Conservation (phyloP, 352 stramenopile genomes). For the Phytophthora rubi region DNA sequence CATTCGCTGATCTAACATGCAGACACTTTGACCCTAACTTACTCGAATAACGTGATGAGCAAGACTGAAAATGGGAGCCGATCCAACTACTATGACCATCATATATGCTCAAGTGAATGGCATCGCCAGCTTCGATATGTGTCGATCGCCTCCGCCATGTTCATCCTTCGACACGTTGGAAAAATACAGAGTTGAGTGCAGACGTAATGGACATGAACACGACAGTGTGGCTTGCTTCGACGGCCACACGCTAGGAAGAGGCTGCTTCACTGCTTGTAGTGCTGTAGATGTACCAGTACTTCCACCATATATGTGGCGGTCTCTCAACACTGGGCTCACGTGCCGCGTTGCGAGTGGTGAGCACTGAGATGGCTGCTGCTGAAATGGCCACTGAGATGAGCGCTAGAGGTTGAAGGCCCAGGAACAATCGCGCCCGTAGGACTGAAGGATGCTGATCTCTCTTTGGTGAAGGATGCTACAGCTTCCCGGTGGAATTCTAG, state of each 20-base stretch:
- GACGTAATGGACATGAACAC: neutral
- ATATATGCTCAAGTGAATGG: neutral
- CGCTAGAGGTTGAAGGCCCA: constrained; percentile 9
- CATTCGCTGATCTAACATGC: neutral
- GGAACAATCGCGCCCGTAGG: constrained; percentile 16
- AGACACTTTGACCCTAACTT: neutral
- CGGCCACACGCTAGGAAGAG: neutral
- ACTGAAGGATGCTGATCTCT: constrained; percentile 26
- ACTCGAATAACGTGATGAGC: too few relatives aligned
- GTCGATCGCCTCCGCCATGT: neutral
- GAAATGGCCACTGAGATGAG: neutral
- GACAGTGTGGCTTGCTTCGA: neutral
- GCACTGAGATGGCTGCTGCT: constrained; percentile 1
- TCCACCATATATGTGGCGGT: neutral
- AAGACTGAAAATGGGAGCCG: too few relatives aligned
- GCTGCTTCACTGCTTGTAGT: neutral
- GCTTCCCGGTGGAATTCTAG: constrained; percentile 29
- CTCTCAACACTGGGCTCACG: neutral
- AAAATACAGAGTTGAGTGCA: neutral
- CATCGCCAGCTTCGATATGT: neutral
- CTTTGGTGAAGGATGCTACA: constrained; percentile 31
- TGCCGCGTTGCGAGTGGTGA: constrained; percentile 5
- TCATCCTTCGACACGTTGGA: neutral
- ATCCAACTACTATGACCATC: neutral
- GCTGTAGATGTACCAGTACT: neutral